Evolutionary conservation across 305 asterid species (phyloP).

Genomic region (Ajuga reptans): DNA sequence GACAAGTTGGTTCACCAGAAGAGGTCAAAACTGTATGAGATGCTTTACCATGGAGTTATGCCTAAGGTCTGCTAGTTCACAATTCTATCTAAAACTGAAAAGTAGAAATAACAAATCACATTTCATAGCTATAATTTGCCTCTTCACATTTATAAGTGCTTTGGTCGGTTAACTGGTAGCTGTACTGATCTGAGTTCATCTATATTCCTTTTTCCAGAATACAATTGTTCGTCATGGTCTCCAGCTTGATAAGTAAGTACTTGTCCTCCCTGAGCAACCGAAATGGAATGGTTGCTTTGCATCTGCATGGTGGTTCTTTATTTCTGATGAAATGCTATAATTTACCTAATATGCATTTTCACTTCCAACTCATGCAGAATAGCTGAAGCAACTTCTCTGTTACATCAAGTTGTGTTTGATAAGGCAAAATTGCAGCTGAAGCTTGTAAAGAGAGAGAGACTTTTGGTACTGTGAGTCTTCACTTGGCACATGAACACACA

Average conservation of each 20-base stretch:
- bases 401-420: slow-evolving; percentile 53
- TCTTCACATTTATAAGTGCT: slow-evolving; percentile 5
- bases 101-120: slow-evolving; percentile 6
- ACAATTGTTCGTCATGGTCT: slow-evolving; percentile 30
- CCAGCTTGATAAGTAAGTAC: slow-evolving; percentile 53
- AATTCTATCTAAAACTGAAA: slow-evolving; percentile 10
- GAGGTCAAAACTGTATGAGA: slow-evolving; percentile 55
- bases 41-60: slow-evolving; percentile 42
- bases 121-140: slow-evolving; percentile 11
- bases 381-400: slow-evolving; percentile 45
- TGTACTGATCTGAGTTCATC: slow-evolving; percentile 26
- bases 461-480: slow-evolving; percentile 51
- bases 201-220: slow-evolving; percentile 42
- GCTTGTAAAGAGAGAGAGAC: slow-evolving; percentile 49
- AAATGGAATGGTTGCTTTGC: not conserved
- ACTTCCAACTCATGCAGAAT: slow-evolving; percentile 41
- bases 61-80: slow-evolving; percentile 50
- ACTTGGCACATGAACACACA: slow-evolving; percentile 6
- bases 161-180: slow-evolving; percentile 14
- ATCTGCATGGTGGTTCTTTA: slow-evolving; percentile 18
- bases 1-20: slow-evolving; percentile 44
- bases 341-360: slow-evolving; percentile 19
- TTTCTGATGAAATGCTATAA: slow-evolving; percentile 16
- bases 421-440: slow-evolving; percentile 63
- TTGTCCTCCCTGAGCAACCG: slow-evolving; percentile 15